A percentile compares a stretch with the other conserved stretches of the same genome.
Conservation (phyloP, 2,329 filamentous ascomycete genomes). For the Thelonectria olida region DNA sequence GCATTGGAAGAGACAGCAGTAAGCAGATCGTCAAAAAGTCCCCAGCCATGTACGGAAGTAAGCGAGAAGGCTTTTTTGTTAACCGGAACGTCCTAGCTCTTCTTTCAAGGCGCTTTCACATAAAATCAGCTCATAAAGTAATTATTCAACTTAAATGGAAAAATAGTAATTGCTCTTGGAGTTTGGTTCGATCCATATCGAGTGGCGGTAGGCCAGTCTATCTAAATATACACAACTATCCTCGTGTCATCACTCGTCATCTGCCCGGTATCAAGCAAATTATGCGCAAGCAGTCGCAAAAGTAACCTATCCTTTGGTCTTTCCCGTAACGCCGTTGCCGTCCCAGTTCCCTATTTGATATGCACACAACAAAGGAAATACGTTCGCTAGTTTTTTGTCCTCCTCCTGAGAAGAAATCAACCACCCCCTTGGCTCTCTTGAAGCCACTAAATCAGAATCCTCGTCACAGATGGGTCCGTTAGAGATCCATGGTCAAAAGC, state of each 20-base stretch:
- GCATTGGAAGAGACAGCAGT: not conserved
- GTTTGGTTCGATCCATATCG: constrained; percentile 33
- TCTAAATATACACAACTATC: constrained; percentile 41
- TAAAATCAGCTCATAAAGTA: no score
- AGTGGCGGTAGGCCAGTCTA: constrained; percentile 40
- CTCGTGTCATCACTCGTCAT: constrained; percentile 41
- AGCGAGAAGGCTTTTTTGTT: no score
- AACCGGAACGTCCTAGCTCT: no score
- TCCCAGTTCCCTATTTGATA: constrained; percentile 30
- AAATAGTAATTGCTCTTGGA: constrained; percentile 12
- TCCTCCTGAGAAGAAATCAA: constrained; percentile 17
- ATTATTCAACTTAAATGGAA: no score
- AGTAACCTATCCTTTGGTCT: constrained; percentile 30
- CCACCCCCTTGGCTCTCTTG: not conserved
- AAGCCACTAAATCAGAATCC: not conserved
- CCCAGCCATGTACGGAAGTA: constrained; percentile 18
- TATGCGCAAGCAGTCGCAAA: constrained; percentile 33
- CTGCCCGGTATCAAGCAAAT: constrained; percentile 32
- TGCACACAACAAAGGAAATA: constrained; percentile 37
- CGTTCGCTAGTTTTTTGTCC: constrained; percentile 34
- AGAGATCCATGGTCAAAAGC: constrained; percentile 48
- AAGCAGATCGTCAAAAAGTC: not conserved
- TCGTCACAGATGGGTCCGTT: constrained; percentile 10
- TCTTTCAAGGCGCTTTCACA: no score
- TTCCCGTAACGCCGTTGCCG: constrained; percentile 35